These are phyloP conservation scores for Cystodermella granulosa DNA, from an alignment of 1,284 basidiomycete genomes.

Conservation along the genomic window DNA sequence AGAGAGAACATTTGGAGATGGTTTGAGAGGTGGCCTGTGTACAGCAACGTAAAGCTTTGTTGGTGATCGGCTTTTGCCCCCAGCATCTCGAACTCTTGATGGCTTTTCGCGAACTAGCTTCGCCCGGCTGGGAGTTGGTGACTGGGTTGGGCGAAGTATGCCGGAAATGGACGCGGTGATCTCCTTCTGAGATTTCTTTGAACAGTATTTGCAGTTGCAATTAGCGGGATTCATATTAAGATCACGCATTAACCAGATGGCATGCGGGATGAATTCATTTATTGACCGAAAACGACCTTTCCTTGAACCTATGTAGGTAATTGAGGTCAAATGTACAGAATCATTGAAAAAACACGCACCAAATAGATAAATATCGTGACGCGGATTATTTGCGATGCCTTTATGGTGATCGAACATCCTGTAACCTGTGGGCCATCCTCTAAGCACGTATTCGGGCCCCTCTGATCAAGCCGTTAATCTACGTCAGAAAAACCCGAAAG, in stretches of 20 bases:
- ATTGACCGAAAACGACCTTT: constrained; percentile 69
- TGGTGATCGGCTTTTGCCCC: constrained; percentile 14
- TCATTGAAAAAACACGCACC: constrained; percentile 44
- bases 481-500: constrained; percentile 17
- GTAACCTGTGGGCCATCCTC: constrained; percentile 62
- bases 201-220: constrained; percentile 77
- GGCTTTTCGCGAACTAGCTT: constrained; percentile 2
- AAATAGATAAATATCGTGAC: constrained; percentile 72
- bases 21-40: constrained; percentile 44
- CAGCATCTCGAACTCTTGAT: constrained; percentile 27
- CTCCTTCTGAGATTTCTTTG: constrained; percentile 60
- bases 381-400: constrained; percentile 46
- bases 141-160: constrained; percentile 14
- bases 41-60: constrained; percentile 53
- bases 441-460: constrained; percentile 56
- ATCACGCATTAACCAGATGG: constrained; percentile 68
- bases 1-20: constrained; percentile 43
- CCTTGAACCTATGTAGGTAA: constrained; percentile 21
- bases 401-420: constrained; percentile 72
- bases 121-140: too few relatives aligned
- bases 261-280: constrained; percentile 77
- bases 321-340: constrained; percentile 3
- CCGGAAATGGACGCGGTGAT: constrained; percentile 59
- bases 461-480: constrained; percentile 32
- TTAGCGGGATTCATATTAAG: constrained; percentile 42